A percentile compares a stretch with the other conserved stretches of the same genome.
Conservation (phyloP, 306 rosid species). For the Acmispon strigosus region DNA sequence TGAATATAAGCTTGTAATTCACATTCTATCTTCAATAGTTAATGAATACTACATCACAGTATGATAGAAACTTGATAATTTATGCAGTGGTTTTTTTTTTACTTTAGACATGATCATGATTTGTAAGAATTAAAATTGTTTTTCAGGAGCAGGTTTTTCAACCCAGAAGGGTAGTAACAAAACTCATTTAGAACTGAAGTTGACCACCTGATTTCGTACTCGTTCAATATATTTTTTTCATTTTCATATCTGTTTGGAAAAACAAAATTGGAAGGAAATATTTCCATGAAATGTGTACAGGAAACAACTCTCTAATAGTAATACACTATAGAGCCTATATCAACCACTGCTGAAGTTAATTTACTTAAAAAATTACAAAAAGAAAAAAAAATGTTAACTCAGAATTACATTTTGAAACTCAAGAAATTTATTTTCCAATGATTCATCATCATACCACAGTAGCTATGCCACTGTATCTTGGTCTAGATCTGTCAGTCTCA, state of each 20-base stretch:
- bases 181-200: neutral
- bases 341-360: slow-evolving; percentile 36
- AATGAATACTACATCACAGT: too few species aligned
- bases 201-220: slow-evolving; percentile 7
- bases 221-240: neutral
- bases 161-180: neutral
- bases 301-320: slow-evolving; percentile 52
- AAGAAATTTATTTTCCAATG: slow-evolving; percentile 22
- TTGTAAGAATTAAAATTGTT: too few species aligned
- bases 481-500: slow-evolving; percentile 85
- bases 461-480: slow-evolving; percentile 71
- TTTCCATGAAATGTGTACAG: slow-evolving; percentile 56
- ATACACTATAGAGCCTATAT: slow-evolving; percentile 45
- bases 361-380: neutral
- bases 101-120: too few species aligned
- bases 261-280: slow-evolving; percentile 61
- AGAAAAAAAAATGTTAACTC: slow-evolving; percentile 3
- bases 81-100: too few species aligned
- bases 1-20: too few species aligned
- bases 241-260: slow-evolving; percentile 17
- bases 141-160: too few species aligned
- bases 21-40: too few species aligned
- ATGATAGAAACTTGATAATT: too few species aligned
- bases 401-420: slow-evolving; percentile 29
- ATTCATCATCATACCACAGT: slow-evolving; percentile 54